phyloP scores from a whole-genome alignment of 2,329 filamentous ascomycete genomes.

The Lasiodiplodia gonubiensis region DNA sequence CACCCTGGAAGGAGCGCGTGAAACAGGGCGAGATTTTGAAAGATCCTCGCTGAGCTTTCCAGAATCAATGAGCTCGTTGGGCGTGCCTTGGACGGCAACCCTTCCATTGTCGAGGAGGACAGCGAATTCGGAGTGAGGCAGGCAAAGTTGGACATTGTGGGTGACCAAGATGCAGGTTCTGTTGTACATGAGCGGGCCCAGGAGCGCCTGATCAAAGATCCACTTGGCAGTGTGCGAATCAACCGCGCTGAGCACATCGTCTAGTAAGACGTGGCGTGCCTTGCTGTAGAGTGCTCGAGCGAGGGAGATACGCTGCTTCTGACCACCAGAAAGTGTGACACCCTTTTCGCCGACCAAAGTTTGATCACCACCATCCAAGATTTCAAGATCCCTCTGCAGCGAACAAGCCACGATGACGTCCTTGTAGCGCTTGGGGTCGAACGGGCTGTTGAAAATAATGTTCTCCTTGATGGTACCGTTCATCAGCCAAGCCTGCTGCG shows the following conservation, averaged over 20 bases:
- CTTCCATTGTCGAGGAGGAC: conserved; percentile 88
- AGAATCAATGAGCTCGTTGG: conserved; percentile 80
- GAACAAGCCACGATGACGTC: conserved; percentile 91
- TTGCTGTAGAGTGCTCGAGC: conserved; percentile 97
- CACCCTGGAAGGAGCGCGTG: conserved; percentile 71
- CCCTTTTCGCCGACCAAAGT: conserved; percentile 97
- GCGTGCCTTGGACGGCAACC: conserved; percentile 75
- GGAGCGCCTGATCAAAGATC: conserved; percentile 94
- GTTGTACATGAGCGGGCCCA: conserved; percentile 83
- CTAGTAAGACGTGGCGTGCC: conserved; percentile 85
- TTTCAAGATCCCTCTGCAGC: conserved; percentile 86
- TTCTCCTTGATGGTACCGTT: conserved; percentile 97
- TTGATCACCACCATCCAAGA: conserved; percentile 89
- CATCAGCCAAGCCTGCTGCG: conserved; percentile 95
- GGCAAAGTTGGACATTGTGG: conserved; percentile 89
- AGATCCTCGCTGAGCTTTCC: conserved; percentile 89
- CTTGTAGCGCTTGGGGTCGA: conserved; percentile 81
- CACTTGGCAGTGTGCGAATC: conserved; percentile 98
- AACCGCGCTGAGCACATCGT: conserved; percentile 95
- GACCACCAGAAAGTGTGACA: conserved; percentile 92
- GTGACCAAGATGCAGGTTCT: conserved; percentile 95
- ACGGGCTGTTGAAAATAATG: conserved; percentile 85
- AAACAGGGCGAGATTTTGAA: conserved; percentile 73
- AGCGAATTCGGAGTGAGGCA: conserved; percentile 79
- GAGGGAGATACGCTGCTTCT: conserved; percentile 96